Evolutionary conservation across 2,329 filamentous ascomycete species (phyloP), one percentile per base, ranked within the genome.

Genomic region (Trematosphaeria pertusa): DNA sequence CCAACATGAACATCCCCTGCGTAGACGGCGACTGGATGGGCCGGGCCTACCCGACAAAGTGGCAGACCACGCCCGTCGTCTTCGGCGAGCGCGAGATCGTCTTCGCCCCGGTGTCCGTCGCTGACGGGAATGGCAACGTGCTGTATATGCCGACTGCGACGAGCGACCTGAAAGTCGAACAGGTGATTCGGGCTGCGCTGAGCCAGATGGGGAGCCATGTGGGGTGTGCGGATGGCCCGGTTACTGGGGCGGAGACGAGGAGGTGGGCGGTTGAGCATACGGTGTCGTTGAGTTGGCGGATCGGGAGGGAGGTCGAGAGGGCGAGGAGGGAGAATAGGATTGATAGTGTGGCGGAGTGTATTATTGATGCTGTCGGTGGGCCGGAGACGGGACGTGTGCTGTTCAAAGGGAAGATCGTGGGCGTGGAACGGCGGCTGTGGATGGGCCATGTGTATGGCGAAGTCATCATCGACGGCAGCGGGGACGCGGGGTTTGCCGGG

Each of bases 21-120:
- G 68, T 78, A 9, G 76, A 79, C 43, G 75, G 72, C 6, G 76
- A 79, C 52, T 71, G 76, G 64, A 79, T 79, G 76, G 76, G 75
- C 8, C 61, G 75, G 14, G 76, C 75, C 5, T 78, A 76, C 52
- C 76, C 76, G n/a, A 75, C 72, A 0, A 73, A 71, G 35, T 74
- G 73, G 67, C 73, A 75, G 44, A 74, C 69, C 4, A 77, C 73
- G 2, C 73, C 73, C 0, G 73, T 74, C 5, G 71, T 77, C 1
- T 76, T 74, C 41, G 69, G 67, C 14, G 65, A 75, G 45, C 63
- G 69, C 19, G 58, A 68, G n/a, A 69, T 71, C 10, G 48, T 72
- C n/a, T 71, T 76, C 38, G 65, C 66, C 2, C 72, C 75, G 1
- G 65, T 72, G 9, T 59, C 61, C 4, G 61, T 73, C 3, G 67